These are phyloP conservation scores for Vitis riparia DNA, from an alignment of 164 flowering plant genomes.

Conservation along the genomic window DNA sequence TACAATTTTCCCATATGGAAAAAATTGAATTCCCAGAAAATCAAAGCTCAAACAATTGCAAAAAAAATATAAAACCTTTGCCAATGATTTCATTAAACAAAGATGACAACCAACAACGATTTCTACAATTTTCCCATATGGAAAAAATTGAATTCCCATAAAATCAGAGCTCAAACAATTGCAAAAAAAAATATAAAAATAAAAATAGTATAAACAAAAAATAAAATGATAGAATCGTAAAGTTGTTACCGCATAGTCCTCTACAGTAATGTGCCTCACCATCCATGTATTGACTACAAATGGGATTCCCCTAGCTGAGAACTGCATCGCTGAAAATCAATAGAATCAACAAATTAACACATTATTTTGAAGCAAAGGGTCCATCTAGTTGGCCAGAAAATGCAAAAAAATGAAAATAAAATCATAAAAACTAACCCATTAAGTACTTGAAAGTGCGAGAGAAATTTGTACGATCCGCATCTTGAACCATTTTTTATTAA, in stretches of 20 bases:
- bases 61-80: not conserved
- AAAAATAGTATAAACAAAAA: not conserved
- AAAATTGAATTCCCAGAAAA: not conserved
- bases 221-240: not conserved
- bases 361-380: not conserved
- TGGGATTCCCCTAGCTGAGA: slow-evolving; percentile 85
- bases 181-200: not conserved
- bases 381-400: not conserved
- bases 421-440: slow-evolving; percentile 46
- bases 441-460: slow-evolving; percentile 88
- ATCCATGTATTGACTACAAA: slow-evolving; percentile 91
- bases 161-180: not conserved
- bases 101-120: not conserved
- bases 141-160: not conserved
- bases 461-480: slow-evolving; percentile 38
- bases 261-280: slow-evolving; percentile 71
- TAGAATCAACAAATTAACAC: not conserved
- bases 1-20: not conserved
- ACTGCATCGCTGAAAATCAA: slow-evolving; percentile 70
- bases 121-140: not conserved
- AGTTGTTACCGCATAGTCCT: slow-evolving; percentile 81
- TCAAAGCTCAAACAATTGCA: not conserved
- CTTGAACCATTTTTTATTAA: slow-evolving; percentile 9
- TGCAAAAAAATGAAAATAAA: not conserved
- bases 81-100: no score